These are phyloP conservation scores for Ambrosiella xylebori DNA, from an alignment of 2,329 filamentous ascomycete species.

Conservation along the genomic window DNA sequence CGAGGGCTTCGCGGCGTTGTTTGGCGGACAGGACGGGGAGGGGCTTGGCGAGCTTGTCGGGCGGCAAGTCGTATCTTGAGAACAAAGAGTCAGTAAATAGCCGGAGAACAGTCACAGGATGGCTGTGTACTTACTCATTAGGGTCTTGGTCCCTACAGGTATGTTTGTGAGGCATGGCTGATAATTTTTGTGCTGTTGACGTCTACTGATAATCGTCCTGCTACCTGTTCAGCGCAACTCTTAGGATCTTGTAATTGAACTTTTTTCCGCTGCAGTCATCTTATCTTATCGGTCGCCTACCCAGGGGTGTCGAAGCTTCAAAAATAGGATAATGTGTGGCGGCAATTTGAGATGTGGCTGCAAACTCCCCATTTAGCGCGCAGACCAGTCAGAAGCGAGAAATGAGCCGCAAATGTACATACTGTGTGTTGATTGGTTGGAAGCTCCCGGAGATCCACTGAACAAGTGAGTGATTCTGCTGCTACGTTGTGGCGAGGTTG, in stretches of 20 bases:
- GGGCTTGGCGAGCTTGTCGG: constrained; percentile 4
- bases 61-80: constrained; percentile 9
- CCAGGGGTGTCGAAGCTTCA: no score
- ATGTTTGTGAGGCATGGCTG: constrained; percentile 70
- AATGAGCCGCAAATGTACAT: not conserved
- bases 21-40: constrained; percentile 10
- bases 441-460: not conserved
- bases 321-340: no score
- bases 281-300: no score
- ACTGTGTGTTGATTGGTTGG: not conserved
- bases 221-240: not conserved
- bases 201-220: not conserved
- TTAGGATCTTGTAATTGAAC: no score
- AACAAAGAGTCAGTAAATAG: not conserved
- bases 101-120: not conserved
- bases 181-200: not conserved
- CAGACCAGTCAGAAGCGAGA: not conserved
- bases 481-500: no score
- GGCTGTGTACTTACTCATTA: constrained; percentile 28
- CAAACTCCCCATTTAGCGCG: not conserved
- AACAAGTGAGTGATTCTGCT: not conserved
- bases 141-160: constrained; percentile 45
- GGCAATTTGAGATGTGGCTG: no score
- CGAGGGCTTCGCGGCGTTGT: constrained; percentile 11
- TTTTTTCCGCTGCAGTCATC: no score